Conservation (phyloP, 2,329 filamentous ascomycete species). For the Diaporthe sp. region DNA sequence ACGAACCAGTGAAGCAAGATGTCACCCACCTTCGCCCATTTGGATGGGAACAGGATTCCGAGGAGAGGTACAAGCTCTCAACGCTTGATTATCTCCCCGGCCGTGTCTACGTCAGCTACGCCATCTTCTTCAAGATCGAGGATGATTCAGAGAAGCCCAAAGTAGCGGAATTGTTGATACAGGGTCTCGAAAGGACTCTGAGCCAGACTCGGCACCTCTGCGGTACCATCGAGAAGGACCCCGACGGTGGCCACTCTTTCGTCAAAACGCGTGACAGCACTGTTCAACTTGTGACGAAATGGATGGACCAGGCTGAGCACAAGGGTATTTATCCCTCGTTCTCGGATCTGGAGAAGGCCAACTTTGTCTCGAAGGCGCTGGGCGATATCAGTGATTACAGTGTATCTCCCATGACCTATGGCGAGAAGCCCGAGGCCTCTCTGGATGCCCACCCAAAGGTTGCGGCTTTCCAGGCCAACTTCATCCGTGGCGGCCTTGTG, state of each 20-base stretch:
- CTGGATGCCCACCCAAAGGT: conserved; percentile 45
- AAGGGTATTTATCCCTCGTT: conserved; percentile 49
- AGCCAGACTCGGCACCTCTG: conserved; percentile 46
- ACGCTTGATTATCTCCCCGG: conserved; percentile 48
- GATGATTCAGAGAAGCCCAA: conserved; percentile 42
- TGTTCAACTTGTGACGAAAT: conserved; percentile 47
- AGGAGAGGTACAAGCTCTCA: conserved; percentile 49
- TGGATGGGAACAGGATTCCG: conserved; percentile 49
- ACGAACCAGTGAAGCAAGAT: conserved; percentile 4
- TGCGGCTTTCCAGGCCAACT: conserved; percentile 43
- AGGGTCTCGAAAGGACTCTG: conserved; percentile 40
- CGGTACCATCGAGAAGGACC: conserved; percentile 51
- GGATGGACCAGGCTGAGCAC: conserved; percentile 44
- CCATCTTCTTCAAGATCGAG: conserved; percentile 50
- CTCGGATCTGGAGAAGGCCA: conserved; percentile 47
- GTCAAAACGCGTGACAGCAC: conserved; percentile 43
- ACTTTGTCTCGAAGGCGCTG: conserved; percentile 46
- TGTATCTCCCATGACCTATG: conserved; percentile 47
- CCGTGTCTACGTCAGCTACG: conserved; percentile 50
- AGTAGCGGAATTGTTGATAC: conserved; percentile 37
- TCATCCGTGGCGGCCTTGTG: not conserved
- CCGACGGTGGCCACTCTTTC: conserved; percentile 45
- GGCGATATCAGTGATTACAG: conserved; percentile 48
- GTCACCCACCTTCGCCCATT: conserved; percentile 44
- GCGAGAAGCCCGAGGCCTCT: conserved; percentile 47